Percentiles rank a stretch among this genome's conserved stretches.
phyloP scores from a whole-genome alignment of 2,329 filamentous ascomycete genomes.

The Botrytis fragariae region DNA sequence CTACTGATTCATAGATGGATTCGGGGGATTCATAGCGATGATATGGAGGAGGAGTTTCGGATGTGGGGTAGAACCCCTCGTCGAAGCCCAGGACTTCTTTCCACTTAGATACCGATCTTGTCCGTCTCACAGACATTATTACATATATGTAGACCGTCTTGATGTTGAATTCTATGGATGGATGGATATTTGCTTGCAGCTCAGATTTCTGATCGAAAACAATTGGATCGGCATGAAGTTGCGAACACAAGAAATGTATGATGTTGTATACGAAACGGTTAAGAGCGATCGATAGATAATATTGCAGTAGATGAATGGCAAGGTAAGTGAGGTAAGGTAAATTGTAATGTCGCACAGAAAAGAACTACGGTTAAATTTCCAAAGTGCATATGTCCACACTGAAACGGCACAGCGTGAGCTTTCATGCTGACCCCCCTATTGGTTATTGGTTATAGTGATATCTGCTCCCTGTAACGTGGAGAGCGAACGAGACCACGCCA shows the following conservation, averaged over 20 bases:
- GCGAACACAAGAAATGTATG: constrained; percentile 3
- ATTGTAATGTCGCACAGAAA: constrained; percentile 14
- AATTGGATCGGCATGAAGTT: constrained; percentile 7
- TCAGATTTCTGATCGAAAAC: neutral
- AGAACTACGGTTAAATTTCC: constrained; percentile 6
- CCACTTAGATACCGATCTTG: constrained; percentile 33
- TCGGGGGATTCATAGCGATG: constrained; percentile 19
- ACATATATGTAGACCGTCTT: constrained; percentile 3
- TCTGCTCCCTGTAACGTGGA: constrained; percentile 17
- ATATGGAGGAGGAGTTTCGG: constrained; percentile 20
- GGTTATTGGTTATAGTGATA: constrained; percentile 12
- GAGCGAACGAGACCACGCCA: constrained; percentile 15
- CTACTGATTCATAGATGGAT: constrained; percentile 20
- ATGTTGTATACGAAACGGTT: constrained; percentile 12
- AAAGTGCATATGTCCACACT: constrained; percentile 3
- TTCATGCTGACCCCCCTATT: constrained; percentile 18
- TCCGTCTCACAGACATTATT: constrained; percentile 25
- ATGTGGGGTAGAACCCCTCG: constrained; percentile 25
- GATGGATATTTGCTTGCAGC: neutral
- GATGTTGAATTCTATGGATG: neutral
- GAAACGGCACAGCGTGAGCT: constrained; percentile 19
- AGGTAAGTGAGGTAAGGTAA: neutral
- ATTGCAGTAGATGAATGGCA: neutral
- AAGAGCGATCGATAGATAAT: neutral
- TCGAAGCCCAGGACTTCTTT: constrained; percentile 37